phyloP scores from a whole-genome alignment of 2,329 filamentous ascomycete genomes.

The Colletotrichum tropicale region DNA sequence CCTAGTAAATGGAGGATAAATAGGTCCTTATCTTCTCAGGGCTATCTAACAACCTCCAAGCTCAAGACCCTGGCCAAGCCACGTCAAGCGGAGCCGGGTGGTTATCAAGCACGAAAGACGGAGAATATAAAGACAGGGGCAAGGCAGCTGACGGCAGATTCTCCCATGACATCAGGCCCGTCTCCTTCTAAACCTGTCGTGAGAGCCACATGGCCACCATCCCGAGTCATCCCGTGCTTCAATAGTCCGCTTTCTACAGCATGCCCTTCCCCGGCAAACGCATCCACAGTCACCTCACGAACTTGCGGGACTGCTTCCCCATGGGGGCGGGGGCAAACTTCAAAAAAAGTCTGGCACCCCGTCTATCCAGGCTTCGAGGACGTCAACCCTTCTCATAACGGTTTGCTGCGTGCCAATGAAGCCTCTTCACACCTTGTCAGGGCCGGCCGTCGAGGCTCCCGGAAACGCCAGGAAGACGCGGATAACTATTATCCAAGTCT shows the following conservation, averaged over 20 bases:
- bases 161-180: too few relatives aligned
- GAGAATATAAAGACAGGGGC: background rate
- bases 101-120: background rate
- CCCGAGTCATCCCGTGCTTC: background rate
- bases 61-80: background rate
- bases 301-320: constrained; percentile 15
- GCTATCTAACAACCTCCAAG: too few relatives aligned
- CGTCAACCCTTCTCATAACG: background rate
- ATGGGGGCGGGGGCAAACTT: background rate
- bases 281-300: constrained; percentile 12
- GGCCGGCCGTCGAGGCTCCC: fast-evolving
- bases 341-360: background rate
- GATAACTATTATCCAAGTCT: fast-evolving
- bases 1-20: too few relatives aligned
- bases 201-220: background rate
- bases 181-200: background rate
- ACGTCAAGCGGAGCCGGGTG: background rate
- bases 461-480: background rate
- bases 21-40: too few relatives aligned
- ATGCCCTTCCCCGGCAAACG: background rate
- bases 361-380: background rate
- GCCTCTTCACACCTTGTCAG: fast-evolving
- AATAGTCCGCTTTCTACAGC: background rate
- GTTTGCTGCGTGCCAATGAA: fast-evolving
- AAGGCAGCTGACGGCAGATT: fast-evolving